Percentiles rank a stretch among this genome's conserved stretches.
Evolutionary conservation across 2,329 filamentous ascomycete species (phyloP).

Genomic region (Cladosporium oxysporum): DNA sequence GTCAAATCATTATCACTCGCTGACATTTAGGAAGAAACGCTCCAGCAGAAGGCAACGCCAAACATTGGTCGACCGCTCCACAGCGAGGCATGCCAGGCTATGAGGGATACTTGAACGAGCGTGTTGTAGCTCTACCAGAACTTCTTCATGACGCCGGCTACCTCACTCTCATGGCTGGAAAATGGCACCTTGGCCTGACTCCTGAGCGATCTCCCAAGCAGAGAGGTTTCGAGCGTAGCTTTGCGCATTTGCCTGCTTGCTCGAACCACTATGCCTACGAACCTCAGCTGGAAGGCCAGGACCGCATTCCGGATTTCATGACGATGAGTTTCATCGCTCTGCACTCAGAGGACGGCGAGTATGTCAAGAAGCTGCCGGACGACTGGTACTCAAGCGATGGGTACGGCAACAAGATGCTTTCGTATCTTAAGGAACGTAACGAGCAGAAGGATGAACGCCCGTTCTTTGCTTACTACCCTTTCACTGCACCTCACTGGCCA

Average conservation of each 20-base stretch:
- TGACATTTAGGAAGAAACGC: slow-evolving; percentile 40
- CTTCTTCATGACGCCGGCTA: slow-evolving; percentile 61
- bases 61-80: slow-evolving; percentile 52
- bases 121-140: slow-evolving; percentile 60
- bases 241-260: slow-evolving; percentile 63
- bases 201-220: slow-evolving; percentile 58
- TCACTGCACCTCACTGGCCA: slow-evolving; percentile 66
- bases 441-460: slow-evolving; percentile 44
- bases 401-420: slow-evolving; percentile 43
- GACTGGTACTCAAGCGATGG: slow-evolving; percentile 44
- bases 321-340: slow-evolving; percentile 45
- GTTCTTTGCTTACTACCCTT: slow-evolving; percentile 63
- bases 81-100: slow-evolving; percentile 62
- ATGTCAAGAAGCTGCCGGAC: slow-evolving; percentile 42
- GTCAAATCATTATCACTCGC: background rate
- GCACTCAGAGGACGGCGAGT: slow-evolving; percentile 43
- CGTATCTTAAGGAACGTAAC: slow-evolving; percentile 40
- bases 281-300: slow-evolving; percentile 43
- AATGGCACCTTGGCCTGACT: slow-evolving; percentile 64
- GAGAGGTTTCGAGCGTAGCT: slow-evolving; percentile 60
- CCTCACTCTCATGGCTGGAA: slow-evolving; percentile 61
- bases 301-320: slow-evolving; percentile 44
- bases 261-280: slow-evolving; percentile 60
- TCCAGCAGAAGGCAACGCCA: slow-evolving; percentile 48
- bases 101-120: slow-evolving; percentile 64